Percentiles rank a stretch among this genome's conserved stretches.
These are phyloP conservation scores for Talaromyces sp. DNA, from an alignment of 2,329 filamentous ascomycete genomes.

Conservation along the genomic window DNA sequence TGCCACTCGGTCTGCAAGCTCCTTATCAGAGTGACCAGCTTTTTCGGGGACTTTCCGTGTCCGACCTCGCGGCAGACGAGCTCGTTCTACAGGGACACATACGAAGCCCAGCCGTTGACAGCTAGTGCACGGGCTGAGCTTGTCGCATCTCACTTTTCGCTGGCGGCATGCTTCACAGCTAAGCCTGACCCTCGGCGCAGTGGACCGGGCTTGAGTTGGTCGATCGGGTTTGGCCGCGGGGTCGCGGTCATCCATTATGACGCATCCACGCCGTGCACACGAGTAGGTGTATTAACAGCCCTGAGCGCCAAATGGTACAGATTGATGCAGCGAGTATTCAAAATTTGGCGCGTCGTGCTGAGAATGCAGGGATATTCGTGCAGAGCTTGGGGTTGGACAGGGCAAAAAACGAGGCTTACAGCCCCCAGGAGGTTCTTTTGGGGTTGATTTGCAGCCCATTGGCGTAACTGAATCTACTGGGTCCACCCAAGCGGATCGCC, in stretches of 20 bases:
- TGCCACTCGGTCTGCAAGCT: constrained; percentile 27
- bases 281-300: not conserved
- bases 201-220: constrained; percentile 13
- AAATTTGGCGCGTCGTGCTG: not conserved
- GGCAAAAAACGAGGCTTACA: not conserved
- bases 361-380: not conserved
- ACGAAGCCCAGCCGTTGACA: constrained; percentile 28
- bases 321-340: too few species aligned
- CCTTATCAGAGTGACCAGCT: constrained; percentile 13
- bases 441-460: not conserved
- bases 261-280: constrained; percentile 1
- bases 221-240: constrained; percentile 10
- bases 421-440: not conserved
- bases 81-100: constrained; percentile 35
- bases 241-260: constrained; percentile 18
- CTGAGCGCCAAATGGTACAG: not conserved
- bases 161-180: constrained; percentile 36
- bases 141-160: constrained; percentile 40
- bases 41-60: constrained; percentile 22
- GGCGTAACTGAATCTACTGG: not conserved
- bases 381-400: not conserved
- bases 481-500: not conserved
- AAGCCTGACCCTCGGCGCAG: constrained; percentile 28
- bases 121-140: constrained; percentile 35
- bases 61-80: constrained; percentile 37